Base-by-base conservation (phyloP, 768 basidiomycete species). In the Podaxis sp. region DNA sequence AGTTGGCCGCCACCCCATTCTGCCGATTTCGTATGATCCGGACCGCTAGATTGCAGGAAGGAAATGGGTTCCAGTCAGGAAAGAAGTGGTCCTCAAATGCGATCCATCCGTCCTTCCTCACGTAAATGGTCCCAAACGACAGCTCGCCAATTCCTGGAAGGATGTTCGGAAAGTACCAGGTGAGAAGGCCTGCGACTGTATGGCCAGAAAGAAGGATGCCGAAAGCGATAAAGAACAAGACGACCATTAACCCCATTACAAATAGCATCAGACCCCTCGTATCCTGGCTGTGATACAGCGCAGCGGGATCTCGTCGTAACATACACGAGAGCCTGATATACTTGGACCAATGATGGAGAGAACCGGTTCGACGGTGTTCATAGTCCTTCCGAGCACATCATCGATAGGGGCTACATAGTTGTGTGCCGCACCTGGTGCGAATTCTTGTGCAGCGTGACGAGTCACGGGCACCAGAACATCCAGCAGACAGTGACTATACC, bases 1-100 rank as follows among this genome's bases (percentile, higher is more conserved):
- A 64, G 44, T 33, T 64, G 63, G 30, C 58, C 51, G 8, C 24
- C 11, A 1, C 63, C 67, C 69, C 69, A 68, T 36, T 60, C 41
- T 2, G 52, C 56, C 4, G 66, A 20, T 0, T 22, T 30, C 1
- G 53, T 50, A 13, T 66, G 38, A 12, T 53, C 28, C 2, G 53
- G 46, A 55, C 68, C 68, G 41, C 65, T 63, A 5, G 55, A 46
- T 10, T 63, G 57, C 17, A 69, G 41, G 52, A 41, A 30, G 30
- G 12, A 51, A 48, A 33, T 2, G 24, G 22, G 22, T 66, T 30
- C 28, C 38, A 28, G 24, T 54, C 60, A 41, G 49, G 57, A 7
- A 4, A 15, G 13, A 17, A 44, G 38, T 66, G 62, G 11, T 67
- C 60, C 17, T 67, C 55, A 24, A 64, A 60, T 4, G 60, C 51